Evolutionary conservation across 441 rosid species (phyloP).

Genomic region (Lepidium campestre): DNA sequence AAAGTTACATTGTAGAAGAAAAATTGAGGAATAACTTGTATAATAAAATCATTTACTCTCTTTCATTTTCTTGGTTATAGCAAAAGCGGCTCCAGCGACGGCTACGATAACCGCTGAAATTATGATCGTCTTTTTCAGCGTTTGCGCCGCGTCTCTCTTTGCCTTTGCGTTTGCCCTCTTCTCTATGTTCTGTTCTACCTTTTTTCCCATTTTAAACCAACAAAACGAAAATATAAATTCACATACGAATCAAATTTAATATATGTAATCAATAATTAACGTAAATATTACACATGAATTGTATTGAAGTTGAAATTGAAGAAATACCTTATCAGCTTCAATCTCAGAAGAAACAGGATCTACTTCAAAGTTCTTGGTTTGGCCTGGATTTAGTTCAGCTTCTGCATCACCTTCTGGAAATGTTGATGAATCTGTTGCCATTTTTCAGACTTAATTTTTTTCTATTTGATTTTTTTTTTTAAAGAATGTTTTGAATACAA

Average conservation of each 20-base stretch:
- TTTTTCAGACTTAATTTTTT: constrained; percentile 7
- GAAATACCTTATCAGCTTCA: constrained; percentile 20
- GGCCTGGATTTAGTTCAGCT: constrained; percentile 33
- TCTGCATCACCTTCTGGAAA: constrained; percentile 44
- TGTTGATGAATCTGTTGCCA: constrained; percentile 26
- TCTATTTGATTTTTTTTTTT: neutral
- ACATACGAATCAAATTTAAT: neutral
- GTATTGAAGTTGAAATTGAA: neutral
- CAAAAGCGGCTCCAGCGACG: constrained; percentile 47
- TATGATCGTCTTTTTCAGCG: constrained; percentile 42
- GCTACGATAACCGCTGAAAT: constrained; percentile 50
- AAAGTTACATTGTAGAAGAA: neutral
- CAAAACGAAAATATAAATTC: neutral
- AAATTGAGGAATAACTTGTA: neutral
- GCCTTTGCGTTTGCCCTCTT: constrained; percentile 24
- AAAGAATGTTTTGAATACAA: neutral
- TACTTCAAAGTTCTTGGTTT: constrained; percentile 30
- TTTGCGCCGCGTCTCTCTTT: constrained; percentile 26
- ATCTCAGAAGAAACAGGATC: constrained; percentile 47
- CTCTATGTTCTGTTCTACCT: constrained; percentile 14
- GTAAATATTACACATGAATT: neutral
- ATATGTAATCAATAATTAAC: neutral
- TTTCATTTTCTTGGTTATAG: constrained; percentile 47
- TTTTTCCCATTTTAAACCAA: neutral
- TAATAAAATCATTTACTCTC: constrained; percentile 32